Conservation (phyloP, 2,329 filamentous ascomycete genomes). For the Graphiopsis chlorocephala region DNA sequence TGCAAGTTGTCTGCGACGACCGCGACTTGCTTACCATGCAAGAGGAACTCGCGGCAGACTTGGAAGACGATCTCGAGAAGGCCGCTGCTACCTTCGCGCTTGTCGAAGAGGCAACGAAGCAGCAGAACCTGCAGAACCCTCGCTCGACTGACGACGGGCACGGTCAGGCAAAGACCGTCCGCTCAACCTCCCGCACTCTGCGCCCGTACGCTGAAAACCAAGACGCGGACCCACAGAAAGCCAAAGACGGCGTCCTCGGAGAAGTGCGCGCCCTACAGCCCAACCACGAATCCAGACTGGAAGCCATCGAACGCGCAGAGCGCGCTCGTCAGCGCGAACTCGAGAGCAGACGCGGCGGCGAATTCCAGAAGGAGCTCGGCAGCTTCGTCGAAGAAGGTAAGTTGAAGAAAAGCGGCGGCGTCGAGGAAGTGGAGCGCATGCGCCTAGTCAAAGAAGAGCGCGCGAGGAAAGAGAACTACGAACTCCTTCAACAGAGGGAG, state of each 20-base stretch:
- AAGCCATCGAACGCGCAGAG: constrained; percentile 96
- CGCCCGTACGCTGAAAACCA: constrained; percentile 41
- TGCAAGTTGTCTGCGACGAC: constrained; percentile 94
- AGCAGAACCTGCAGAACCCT: constrained; percentile 75
- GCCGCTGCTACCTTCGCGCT: constrained; percentile 89
- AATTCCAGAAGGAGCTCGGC: constrained; percentile 81
- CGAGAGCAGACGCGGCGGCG: constrained; percentile 67
- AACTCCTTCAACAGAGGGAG: constrained; percentile 51
- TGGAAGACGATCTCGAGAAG: constrained; percentile 94
- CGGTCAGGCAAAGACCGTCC: constrained; percentile 35
- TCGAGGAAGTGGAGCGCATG: constrained; percentile 87
- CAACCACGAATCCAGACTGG: constrained; percentile 88
- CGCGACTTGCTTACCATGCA: constrained; percentile 92
- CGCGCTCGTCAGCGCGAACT: constrained; percentile 84
- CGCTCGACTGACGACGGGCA: constrained; percentile 22
- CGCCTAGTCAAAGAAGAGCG: constrained; percentile 82
- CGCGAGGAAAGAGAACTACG: constrained; percentile 71
- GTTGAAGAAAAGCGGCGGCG: constrained; percentile 91
- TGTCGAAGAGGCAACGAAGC: constrained; percentile 96
- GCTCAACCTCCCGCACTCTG: constrained; percentile 26
- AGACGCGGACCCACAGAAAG: constrained; percentile 68
- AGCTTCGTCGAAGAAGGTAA: constrained; percentile 85
- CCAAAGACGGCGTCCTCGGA: constrained; percentile 86
- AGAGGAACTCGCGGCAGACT: constrained; percentile 88
- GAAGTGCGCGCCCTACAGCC: constrained; percentile 91